Percentiles rank a stretch among this genome's conserved stretches.
Conservation (phyloP, 257 asterid species). For the Gardenia jasminoides region DNA sequence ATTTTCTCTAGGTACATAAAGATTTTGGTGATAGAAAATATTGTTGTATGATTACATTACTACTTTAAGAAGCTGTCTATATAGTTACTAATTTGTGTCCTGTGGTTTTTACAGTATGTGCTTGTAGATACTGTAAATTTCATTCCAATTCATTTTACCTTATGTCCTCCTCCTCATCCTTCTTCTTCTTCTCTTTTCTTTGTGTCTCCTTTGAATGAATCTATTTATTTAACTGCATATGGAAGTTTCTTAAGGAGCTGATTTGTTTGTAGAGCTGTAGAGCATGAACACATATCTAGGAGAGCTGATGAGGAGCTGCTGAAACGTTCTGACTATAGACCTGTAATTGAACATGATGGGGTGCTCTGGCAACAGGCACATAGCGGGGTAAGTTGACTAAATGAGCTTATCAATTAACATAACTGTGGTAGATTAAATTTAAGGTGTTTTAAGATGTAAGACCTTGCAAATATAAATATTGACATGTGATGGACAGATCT, state of each 20-base stretch:
- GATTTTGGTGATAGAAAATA: background rate
- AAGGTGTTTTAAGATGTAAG: background rate
- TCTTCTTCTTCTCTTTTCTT: background rate
- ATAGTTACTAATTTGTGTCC: background rate
- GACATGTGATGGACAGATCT: background rate
- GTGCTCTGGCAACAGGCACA: constrained; percentile 55
- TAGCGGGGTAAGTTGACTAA: constrained; percentile 52
- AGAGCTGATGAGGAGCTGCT: constrained; percentile 68
- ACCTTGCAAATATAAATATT: background rate
- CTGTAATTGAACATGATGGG: constrained; percentile 81
- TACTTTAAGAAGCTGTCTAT: background rate
- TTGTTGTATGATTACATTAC: background rate
- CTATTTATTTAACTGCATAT: constrained; percentile 4
- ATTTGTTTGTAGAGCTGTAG: constrained; percentile 50
- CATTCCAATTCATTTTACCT: background rate
- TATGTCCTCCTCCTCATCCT: background rate
- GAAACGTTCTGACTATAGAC: constrained; percentile 61
- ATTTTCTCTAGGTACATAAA: background rate
- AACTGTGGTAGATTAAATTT: background rate
- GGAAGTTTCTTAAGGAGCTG: constrained; percentile 17
- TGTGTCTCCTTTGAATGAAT: background rate
- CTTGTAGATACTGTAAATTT: background rate
- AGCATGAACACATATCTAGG: constrained; percentile 56
- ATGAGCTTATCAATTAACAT: background rate
- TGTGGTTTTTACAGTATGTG: background rate